A percentile compares a stretch with the other conserved stretches of the same genome.
Evolutionary conservation across 768 basidiomycete genomes (phyloP).

Genomic region (Daedaleopsis nitida): DNA sequence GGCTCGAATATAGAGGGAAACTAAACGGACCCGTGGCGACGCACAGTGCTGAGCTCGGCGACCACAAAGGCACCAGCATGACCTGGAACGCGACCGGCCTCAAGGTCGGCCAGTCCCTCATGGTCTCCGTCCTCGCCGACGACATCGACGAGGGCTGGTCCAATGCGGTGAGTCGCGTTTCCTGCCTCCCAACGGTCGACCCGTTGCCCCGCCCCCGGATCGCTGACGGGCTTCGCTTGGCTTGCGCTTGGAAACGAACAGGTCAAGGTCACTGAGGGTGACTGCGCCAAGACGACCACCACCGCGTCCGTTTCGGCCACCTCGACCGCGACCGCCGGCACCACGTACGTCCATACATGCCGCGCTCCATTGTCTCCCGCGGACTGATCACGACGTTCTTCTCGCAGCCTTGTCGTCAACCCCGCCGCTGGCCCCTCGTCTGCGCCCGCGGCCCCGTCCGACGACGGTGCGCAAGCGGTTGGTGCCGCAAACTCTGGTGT

Average conservation of each 20-base stretch:
- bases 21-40: neutral
- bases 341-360: slow-evolving; percentile 27
- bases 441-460: slow-evolving; percentile 15
- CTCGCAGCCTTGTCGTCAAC: slow-evolving; percentile 18
- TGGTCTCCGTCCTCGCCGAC: slow-evolving; percentile 56
- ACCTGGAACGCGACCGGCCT: slow-evolving; percentile 48
- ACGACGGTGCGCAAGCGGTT: slow-evolving; percentile 23
- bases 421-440: slow-evolving; percentile 18
- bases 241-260: neutral
- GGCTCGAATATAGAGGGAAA: neutral
- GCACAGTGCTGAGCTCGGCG: slow-evolving; percentile 56
- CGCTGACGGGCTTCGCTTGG: neutral
- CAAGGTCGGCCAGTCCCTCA: slow-evolving; percentile 48
- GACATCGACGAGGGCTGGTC: slow-evolving; percentile 69
- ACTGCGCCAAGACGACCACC: neutral
- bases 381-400: slow-evolving; percentile 1
- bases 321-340: slow-evolving; percentile 12
- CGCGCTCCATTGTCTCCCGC: neutral
- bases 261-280: neutral
- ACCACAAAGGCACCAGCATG: slow-evolving; percentile 45
- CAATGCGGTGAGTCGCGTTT: slow-evolving; percentile 45
- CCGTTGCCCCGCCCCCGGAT: neutral
- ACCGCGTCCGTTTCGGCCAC: slow-evolving; percentile 1
- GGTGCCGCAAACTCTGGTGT: slow-evolving; percentile 40
- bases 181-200: neutral